A percentile compares a stretch with the other conserved stretches of the same genome.
Evolutionary conservation across 2,329 filamentous ascomycete species (phyloP).

Genomic region (Ophiostoma novo-ulmi): DNA sequence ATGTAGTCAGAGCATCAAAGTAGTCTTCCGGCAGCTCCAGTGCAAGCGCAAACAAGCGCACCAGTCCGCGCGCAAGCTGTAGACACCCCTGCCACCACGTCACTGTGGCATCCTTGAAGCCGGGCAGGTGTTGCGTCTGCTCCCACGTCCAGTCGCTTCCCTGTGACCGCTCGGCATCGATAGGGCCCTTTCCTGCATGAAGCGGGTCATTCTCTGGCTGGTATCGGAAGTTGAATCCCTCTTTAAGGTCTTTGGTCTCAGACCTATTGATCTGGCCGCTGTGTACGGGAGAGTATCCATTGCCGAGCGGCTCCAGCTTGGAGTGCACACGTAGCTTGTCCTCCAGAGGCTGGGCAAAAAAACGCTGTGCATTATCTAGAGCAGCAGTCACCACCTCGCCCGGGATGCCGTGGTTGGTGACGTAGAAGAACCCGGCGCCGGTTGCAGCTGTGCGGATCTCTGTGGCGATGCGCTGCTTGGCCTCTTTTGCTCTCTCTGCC

Average conservation of each 20-base stretch:
- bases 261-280: slow-evolving; percentile 28
- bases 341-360: slow-evolving; percentile 28
- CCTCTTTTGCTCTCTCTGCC: background rate
- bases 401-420: slow-evolving; percentile 30
- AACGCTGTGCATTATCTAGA: slow-evolving; percentile 21
- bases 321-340: slow-evolving; percentile 28
- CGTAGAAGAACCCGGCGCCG: slow-evolving; percentile 30
- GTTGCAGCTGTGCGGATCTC: slow-evolving; percentile 35
- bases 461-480: slow-evolving; percentile 35
- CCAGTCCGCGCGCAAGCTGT: slow-evolving; percentile 27
- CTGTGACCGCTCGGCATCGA: slow-evolving; percentile 14
- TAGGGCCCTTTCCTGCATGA: slow-evolving; percentile 12
- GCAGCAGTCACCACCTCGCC: slow-evolving; percentile 23
- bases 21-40: slow-evolving; percentile 31
- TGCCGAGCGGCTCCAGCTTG: slow-evolving; percentile 23
- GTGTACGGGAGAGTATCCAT: slow-evolving; percentile 27
- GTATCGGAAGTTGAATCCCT: slow-evolving; percentile 31
- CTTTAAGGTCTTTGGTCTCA: slow-evolving; percentile 29
- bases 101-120: slow-evolving; percentile 28
- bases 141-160: slow-evolving; percentile 30
- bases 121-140: slow-evolving; percentile 27
- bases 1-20: slow-evolving; percentile 39
- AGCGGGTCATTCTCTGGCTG: slow-evolving; percentile 27
- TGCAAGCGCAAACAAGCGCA: slow-evolving; percentile 29
- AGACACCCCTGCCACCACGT: slow-evolving; percentile 30